Evolutionary conservation across 1,284 basidiomycete genomes (phyloP), one percentile per base, ranked within the genome.

Genomic region (Cryptococcus hybrid): DNA sequence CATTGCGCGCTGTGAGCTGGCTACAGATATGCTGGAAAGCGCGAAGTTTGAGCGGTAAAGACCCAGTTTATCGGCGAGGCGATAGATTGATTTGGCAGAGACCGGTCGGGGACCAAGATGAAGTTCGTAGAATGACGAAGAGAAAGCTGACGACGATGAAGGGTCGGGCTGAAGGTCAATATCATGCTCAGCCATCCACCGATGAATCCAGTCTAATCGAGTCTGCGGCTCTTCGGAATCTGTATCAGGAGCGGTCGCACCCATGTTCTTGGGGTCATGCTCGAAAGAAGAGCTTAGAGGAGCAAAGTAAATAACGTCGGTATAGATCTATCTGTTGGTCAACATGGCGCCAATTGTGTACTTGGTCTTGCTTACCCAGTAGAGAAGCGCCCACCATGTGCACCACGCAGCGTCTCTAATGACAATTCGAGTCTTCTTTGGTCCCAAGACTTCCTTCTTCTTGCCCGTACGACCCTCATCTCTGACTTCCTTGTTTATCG

Each of bases 61-160:
- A 50, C 75, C 75, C 37, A 78, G 67, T 60, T 77, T 87, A 88
- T 92, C 90, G 2, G 90, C 89, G n/a, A 92, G 81, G 44, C 88
- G 81, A 73, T 91, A 93, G n/a, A 88, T 85, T 2, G 90, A 87
- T 77, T 93, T 93, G 8, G 91, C 89, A 24, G 88, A 90, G 66
- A 89, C 90, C 0, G 90, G 90, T n/a, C 82, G 79, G 0, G 88
- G 88, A 43, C 84, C 80, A 12, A 82, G 18, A 52, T 53, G 18
- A 52, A 18, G 4, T 52, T 55, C 48, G 7, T 36, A 11, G 7
- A 12, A 15, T 35, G 47, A n/a, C 11, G 35, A 4, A 12, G 18
- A 13, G 3, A n/a, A 24, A 44, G 12, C 15, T 30, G 30, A 30
- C 4, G 30, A 30, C 13, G 34, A 44, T 5, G 30, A 24, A 6